Base-by-base conservation (phyloP, 1,284 basidiomycete species). In the Albatrellus sp. region DNA sequence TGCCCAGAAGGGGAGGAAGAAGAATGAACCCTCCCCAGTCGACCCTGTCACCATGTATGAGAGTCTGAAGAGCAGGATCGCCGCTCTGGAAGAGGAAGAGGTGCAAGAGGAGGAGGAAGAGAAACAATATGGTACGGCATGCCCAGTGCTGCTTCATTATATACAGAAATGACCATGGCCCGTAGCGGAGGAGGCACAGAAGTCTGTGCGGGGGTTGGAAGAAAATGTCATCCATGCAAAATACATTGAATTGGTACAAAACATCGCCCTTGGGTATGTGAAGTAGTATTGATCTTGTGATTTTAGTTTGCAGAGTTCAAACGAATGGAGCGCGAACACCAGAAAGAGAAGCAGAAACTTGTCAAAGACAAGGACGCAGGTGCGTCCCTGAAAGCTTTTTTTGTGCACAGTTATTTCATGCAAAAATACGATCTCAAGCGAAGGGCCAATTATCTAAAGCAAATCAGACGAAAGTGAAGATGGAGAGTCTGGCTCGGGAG, bases 351-450 rank as follows among this genome's bases (percentile, higher is more conserved):
- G 61, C 85, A 89, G 67, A 89, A 89, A 57, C 66, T 89, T 34
- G 69, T 75, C 43, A 89, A 89, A 64, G 85, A 89, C 69, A 88
- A 88, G 65, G 85, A 89, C 63, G 76, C 84, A 51, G 84, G 84
- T 86, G 52, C 48, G 71, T 24, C 7, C 24, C 24, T 24, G 24
- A 4, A 24, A 3, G 24, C 7, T 24, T 3, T 63, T 38, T 32
- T 39, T 44, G 35, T 9, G 46, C 34, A 14, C 45, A 48, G 48
- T 47, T 42, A 44, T n/a, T 49, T 35, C 38, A 24, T 50, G 35
- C 50, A 42, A 42, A n/a, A 37, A 17, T 44, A 40, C 43, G 16
- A 5, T 43, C 11, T 38, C 49, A 57, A 87, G 85, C 86, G 47
- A 89, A 89, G 61, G 68, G 77, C 46, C 84, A 88, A 57, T 66